A percentile compares a stretch with the other conserved stretches of the same genome.
Evolutionary conservation across 352 stramenopile genomes (phyloP).

Genomic region (Elongisporangium undulatum): DNA sequence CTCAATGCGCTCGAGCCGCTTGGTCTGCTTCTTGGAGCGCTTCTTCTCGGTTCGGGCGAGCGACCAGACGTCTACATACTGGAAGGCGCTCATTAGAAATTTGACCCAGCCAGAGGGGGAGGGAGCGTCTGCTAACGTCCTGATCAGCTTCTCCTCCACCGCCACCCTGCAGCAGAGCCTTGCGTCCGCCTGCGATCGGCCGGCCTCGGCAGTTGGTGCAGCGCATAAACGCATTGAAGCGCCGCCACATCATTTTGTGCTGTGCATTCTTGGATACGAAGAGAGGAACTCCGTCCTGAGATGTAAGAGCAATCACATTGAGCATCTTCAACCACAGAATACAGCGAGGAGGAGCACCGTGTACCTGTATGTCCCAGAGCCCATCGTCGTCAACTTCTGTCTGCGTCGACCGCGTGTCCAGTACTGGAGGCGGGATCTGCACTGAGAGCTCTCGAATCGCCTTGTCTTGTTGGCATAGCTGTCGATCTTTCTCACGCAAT

Average conservation of each 20-base stretch:
- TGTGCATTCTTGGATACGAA: slow-evolving; percentile 48
- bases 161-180: not conserved
- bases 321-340: not conserved
- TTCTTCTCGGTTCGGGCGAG: slow-evolving; percentile 35
- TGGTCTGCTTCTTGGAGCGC: slow-evolving; percentile 37
- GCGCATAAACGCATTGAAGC: slow-evolving; percentile 63
- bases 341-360: not conserved
- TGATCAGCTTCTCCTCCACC: slow-evolving; percentile 8
- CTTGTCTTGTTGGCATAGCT: slow-evolving; percentile 37
- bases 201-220: slow-evolving; percentile 68
- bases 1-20: slow-evolving; percentile 36
- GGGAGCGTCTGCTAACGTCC: slow-evolving; percentile 10
- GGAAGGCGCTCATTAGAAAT: not conserved
- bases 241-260: slow-evolving; percentile 52
- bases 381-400: slow-evolving; percentile 71
- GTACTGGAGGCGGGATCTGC: slow-evolving; percentile 11
- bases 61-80: slow-evolving; percentile 69
- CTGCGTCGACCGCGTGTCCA: slow-evolving; percentile 27
- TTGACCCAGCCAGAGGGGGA: not conserved
- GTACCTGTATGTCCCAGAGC: slow-evolving; percentile 59
- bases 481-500: slow-evolving; percentile 45
- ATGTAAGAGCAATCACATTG: not conserved
- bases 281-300: slow-evolving; percentile 50
- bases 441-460: slow-evolving; percentile 40
- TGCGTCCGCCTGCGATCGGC: slow-evolving; percentile 20